Conservation (phyloP, 1,284 basidiomycete species). For the Ustilago curta region DNA sequence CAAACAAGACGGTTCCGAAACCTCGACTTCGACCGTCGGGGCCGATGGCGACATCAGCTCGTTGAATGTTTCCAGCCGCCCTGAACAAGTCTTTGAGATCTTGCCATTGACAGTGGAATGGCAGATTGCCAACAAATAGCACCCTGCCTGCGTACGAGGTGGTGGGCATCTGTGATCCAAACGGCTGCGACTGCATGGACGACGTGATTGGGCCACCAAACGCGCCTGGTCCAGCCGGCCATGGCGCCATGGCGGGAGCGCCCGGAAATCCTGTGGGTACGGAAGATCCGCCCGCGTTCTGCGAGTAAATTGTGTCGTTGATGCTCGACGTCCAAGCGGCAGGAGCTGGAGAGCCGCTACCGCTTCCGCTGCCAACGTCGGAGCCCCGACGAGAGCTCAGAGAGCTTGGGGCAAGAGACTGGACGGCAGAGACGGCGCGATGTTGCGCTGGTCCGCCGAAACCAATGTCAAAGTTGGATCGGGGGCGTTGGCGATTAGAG, state of each 20-base stretch:
- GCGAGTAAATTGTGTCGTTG: slow-evolving; percentile 26
- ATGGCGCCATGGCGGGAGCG: slow-evolving; percentile 46
- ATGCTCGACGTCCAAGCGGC: slow-evolving; percentile 9
- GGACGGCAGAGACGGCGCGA: slow-evolving; percentile 33
- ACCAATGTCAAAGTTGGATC: slow-evolving; percentile 12
- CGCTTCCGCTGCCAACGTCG: slow-evolving; percentile 21
- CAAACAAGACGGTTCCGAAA: slow-evolving; percentile 91
- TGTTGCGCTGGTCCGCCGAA: slow-evolving; percentile 20
- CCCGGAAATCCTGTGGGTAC: slow-evolving; percentile 53
- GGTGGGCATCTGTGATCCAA: slow-evolving; percentile 40
- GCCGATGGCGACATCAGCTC: slow-evolving; percentile 91
- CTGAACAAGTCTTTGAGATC: slow-evolving; percentile 68
- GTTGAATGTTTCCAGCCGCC: slow-evolving; percentile 78
- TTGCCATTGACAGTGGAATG: slow-evolving; percentile 69
- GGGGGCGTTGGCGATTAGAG: slow-evolving; percentile 21
- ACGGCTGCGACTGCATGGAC: slow-evolving; percentile 49
- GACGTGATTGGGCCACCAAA: slow-evolving; percentile 19
- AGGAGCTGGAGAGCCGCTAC: slow-evolving; percentile 6
- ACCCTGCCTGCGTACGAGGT: slow-evolving; percentile 65
- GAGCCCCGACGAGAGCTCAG: slow-evolving; percentile 35
- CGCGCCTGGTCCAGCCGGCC: slow-evolving; percentile 39
- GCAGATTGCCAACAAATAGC: slow-evolving; percentile 67
- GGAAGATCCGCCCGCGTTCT: slow-evolving; percentile 37
- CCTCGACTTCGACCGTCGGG: slow-evolving; percentile 92
- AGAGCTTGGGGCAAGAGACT: slow-evolving; percentile 21